Conservation (phyloP, 2,329 filamentous ascomycete genomes). For the Hymenoscyphus salicellus region DNA sequence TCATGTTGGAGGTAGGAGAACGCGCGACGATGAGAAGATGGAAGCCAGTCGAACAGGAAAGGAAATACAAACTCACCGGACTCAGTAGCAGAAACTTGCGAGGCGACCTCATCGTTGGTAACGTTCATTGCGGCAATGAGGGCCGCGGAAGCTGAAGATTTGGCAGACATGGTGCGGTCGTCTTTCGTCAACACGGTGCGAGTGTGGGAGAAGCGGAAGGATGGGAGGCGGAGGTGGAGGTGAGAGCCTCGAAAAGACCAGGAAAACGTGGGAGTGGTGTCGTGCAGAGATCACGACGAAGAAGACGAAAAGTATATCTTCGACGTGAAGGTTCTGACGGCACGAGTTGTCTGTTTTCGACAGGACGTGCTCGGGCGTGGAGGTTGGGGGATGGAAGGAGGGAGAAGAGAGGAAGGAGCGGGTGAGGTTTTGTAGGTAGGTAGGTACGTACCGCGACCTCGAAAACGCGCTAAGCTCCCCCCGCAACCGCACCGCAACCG, state of each 20-base stretch:
- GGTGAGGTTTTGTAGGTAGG: neutral
- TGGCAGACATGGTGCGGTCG: neutral
- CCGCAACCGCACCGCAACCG: too few relatives aligned
- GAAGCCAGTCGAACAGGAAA: neutral
- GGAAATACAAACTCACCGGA: neutral
- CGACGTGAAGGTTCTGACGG: neutral
- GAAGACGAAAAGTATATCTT: neutral
- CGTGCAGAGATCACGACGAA: neutral
- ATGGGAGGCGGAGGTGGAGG: neutral
- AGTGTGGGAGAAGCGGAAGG: neutral
- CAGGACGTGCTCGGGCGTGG: neutral
- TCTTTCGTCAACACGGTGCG: neutral
- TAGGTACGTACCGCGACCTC: neutral
- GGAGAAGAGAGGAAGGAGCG: conserved; percentile 1
- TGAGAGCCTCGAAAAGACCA: neutral
- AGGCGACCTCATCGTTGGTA: neutral
- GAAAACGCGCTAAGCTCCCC: neutral
- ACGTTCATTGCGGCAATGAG: neutral
- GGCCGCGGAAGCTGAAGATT: neutral
- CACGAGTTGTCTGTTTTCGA: conserved; percentile 3
- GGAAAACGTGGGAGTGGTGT: conserved; percentile 1
- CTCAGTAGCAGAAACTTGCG: neutral
- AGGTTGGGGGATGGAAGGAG: conserved; percentile 5
- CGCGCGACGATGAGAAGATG: neutral
- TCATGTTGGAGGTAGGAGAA: neutral